These are phyloP conservation scores for Russula vinacea DNA, from an alignment of 768 basidiomycete species.

Conservation along the genomic window DNA sequence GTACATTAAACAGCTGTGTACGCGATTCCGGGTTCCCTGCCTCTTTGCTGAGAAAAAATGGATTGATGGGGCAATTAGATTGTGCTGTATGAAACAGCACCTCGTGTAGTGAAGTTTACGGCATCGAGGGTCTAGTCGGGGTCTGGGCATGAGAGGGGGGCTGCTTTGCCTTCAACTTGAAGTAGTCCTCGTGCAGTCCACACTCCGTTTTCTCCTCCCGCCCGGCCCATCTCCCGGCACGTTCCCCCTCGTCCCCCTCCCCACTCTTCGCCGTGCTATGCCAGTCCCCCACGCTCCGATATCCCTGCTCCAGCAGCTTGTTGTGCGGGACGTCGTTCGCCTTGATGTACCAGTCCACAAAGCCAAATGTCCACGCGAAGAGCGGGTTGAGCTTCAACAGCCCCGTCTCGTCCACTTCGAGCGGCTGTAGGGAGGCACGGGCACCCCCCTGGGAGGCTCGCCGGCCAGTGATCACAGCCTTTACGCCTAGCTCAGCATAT, in stretches of 20 bases:
- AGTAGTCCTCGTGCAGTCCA: slow-evolving; percentile 91
- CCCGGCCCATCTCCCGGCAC: slow-evolving; percentile 90
- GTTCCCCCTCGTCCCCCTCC: slow-evolving; percentile 66
- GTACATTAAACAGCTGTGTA: slow-evolving; percentile 2
- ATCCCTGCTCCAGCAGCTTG: slow-evolving; percentile 83
- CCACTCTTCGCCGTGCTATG: slow-evolving; percentile 84
- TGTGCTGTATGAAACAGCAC: too few relatives aligned
- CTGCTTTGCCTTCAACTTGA: slow-evolving; percentile 53
- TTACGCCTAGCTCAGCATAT: slow-evolving; percentile 73
- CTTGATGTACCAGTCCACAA: slow-evolving; percentile 83
- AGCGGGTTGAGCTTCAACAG: slow-evolving; percentile 94
- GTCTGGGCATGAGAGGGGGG: background rate
- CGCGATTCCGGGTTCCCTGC: background rate
- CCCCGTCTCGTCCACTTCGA: slow-evolving; percentile 89
- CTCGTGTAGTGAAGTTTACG: slow-evolving; percentile 1
- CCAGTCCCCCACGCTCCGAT: slow-evolving; percentile 96
- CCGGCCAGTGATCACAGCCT: slow-evolving; percentile 91
- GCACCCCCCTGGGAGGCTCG: slow-evolving; percentile 93
- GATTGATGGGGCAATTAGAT: too few relatives aligned
- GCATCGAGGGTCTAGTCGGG: background rate
- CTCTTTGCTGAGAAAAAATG: background rate
- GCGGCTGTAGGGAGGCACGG: slow-evolving; percentile 72
- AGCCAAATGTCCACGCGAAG: slow-evolving; percentile 78
- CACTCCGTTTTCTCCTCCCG: slow-evolving; percentile 87
- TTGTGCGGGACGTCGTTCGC: slow-evolving; percentile 84